phyloP scores from a whole-genome alignment of 1,139 yeast genomes.

The Pichia sp. region DNA sequence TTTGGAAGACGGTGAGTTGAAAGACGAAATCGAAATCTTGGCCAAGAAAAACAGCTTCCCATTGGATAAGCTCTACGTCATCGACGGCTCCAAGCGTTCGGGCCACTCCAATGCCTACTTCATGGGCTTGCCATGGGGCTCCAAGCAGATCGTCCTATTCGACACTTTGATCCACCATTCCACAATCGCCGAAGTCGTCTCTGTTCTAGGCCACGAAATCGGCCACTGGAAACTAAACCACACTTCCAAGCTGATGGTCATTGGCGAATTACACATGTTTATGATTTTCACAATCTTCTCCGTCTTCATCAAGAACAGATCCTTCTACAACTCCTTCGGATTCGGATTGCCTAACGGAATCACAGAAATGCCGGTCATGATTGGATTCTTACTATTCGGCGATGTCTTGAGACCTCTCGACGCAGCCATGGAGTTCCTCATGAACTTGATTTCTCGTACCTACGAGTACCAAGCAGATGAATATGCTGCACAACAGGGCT shows the following conservation, averaged over 20 bases:
- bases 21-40: constrained; percentile 70
- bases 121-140: constrained; percentile 87
- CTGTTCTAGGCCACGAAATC: constrained; percentile 93
- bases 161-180: constrained; percentile 86
- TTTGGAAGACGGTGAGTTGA: constrained; percentile 84
- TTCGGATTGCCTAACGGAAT: constrained; percentile 37
- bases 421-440: constrained; percentile 57
- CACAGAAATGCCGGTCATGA: constrained; percentile 55
- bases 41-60: constrained; percentile 81
- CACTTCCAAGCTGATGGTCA: constrained; percentile 62
- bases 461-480: constrained; percentile 92
- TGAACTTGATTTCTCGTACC: constrained; percentile 71
- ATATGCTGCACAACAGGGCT: constrained; percentile 72
- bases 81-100: constrained; percentile 94
- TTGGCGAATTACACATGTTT: constrained; percentile 62
- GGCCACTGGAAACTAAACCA: constrained; percentile 96
- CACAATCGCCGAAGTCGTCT: constrained; percentile 75
- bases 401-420: constrained; percentile 78
- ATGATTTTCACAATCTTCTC: constrained; percentile 68
- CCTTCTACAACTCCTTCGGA: constrained; percentile 77
- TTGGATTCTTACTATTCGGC: constrained; percentile 73
- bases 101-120: constrained; percentile 96
- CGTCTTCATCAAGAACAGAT: constrained; percentile 70
- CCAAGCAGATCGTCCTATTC: constrained; percentile 86
- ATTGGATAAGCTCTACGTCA: constrained; percentile 72